These are phyloP conservation scores for Salix caprea DNA, from an alignment of 345 rosid species.

Conservation along the genomic window DNA sequence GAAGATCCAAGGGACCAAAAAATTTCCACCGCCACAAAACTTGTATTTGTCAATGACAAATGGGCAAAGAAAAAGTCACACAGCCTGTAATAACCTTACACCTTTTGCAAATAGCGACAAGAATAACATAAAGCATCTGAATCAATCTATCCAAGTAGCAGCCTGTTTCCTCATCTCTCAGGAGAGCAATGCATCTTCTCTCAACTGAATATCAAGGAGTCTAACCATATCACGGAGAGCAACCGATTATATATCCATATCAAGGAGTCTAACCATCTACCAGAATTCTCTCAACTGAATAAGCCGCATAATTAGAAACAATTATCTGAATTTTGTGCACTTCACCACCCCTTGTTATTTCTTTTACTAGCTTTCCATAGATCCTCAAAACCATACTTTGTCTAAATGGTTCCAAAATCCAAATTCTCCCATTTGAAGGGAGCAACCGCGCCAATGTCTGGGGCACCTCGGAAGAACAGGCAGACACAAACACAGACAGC, in stretches of 20 bases:
- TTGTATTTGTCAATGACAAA: not conserved
- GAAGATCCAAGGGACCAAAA: not conserved
- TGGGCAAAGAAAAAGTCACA: slow-evolving; percentile 14
- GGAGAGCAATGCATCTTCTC: not conserved
- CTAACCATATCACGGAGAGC: not conserved
- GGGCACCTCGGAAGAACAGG: slow-evolving; percentile 65
- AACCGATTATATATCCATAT: not conserved
- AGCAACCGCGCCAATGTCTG: slow-evolving; percentile 48
- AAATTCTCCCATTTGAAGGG: slow-evolving; percentile 81
- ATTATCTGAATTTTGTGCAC: not conserved
- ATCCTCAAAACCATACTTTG: not conserved
- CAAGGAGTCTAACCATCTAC: not conserved
- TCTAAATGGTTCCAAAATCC: slow-evolving; percentile 64
- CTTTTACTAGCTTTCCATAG: not conserved
- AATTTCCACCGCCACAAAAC: slow-evolving; percentile 1
- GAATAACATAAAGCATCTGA: not conserved
- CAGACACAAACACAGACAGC: slow-evolving; percentile 95
- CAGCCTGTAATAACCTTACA: not conserved
- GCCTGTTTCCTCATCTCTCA: not conserved
- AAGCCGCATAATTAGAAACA: not conserved
- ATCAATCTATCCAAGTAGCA: not conserved
- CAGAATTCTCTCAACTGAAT: not conserved
- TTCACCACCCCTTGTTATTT: slow-evolving; percentile 2
- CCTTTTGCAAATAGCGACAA: not conserved
- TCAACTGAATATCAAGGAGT: not conserved